Conservation (phyloP, 169 alveolate species). For the Cryptosporidium sp. region DNA sequence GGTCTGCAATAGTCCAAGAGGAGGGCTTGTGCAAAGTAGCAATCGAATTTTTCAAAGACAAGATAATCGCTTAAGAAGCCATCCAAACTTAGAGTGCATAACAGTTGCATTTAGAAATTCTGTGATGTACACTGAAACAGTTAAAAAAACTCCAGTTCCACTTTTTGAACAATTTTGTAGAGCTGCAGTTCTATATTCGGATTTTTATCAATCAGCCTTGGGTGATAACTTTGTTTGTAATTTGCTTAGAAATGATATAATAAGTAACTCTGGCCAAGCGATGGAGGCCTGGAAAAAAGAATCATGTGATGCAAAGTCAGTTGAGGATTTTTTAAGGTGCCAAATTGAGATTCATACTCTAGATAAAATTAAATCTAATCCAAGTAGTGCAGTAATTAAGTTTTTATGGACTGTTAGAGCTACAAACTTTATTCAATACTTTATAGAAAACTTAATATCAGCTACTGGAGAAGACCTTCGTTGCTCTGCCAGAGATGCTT, state of each 20-base stretch:
- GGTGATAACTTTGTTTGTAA: conserved; percentile 51
- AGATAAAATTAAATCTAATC: background rate
- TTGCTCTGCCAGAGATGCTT: conserved; percentile 30
- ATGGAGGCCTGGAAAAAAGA: conserved; percentile 39
- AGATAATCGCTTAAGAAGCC: background rate
- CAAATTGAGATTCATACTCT: conserved; percentile 44
- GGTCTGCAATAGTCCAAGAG: background rate
- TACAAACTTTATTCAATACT: conserved; percentile 22
- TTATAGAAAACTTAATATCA: conserved; percentile 36
- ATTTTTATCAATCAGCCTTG: conserved; percentile 7
- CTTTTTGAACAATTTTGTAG: conserved; percentile 47
- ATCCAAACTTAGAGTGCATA: conserved; percentile 1
- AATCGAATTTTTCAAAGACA: background rate
- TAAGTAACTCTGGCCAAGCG: conserved; percentile 10
- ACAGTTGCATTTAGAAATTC: background rate
- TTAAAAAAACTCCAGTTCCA: background rate
- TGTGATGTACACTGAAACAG: background rate
- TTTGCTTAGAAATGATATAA: conserved; percentile 26
- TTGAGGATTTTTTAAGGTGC: conserved; percentile 42
- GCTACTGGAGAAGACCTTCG: conserved; percentile 5
- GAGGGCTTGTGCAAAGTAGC: background rate
- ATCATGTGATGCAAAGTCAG: conserved; percentile 33
- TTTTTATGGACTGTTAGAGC: conserved; percentile 66
- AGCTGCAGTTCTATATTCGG: conserved; percentile 25
- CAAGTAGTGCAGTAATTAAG: conserved; percentile 34